Percentiles rank a stretch among this genome's conserved stretches.
These are phyloP conservation scores for Venturiaceae sp. DNA, from an alignment of 2,329 filamentous ascomycete species.

Conservation along the genomic window DNA sequence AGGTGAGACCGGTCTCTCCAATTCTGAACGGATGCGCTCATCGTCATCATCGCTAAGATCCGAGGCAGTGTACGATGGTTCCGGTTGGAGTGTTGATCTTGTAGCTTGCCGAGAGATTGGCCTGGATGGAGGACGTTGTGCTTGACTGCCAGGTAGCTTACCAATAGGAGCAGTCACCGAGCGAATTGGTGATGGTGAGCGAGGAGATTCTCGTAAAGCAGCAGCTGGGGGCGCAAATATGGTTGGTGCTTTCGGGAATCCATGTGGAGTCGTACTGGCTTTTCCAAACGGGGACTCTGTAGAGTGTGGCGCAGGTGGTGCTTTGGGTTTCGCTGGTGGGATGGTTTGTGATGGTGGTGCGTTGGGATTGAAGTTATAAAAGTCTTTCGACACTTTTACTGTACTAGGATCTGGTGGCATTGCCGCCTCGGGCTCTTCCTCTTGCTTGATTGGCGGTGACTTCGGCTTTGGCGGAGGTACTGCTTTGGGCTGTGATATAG, in stretches of 20 bases:
- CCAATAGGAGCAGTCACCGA: slow-evolving; percentile 40
- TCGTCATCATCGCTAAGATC: slow-evolving; percentile 57
- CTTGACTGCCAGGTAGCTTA: slow-evolving; percentile 1
- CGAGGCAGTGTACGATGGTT: not conserved
- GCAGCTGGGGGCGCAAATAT: slow-evolving; percentile 35
- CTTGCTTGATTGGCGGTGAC: not conserved
- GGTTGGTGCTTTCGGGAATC: slow-evolving; percentile 31
- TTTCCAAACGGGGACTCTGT: not conserved
- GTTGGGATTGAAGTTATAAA: slow-evolving; percentile 24
- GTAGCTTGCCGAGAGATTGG: not conserved
- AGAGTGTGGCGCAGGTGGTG: not conserved
- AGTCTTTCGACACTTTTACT: slow-evolving; percentile 3
- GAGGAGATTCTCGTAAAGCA: slow-evolving; percentile 44
- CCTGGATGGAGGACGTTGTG: slow-evolving; percentile 3
- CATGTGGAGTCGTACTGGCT: slow-evolving; percentile 2
- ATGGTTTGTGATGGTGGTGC: slow-evolving; percentile 46
- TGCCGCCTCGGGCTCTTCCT: not conserved
- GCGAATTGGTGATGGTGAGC: slow-evolving; percentile 64
- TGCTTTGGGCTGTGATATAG: not conserved
- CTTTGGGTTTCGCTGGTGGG: slow-evolving; percentile 15
- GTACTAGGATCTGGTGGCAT: slow-evolving; percentile 2
- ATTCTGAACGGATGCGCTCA: slow-evolving; percentile 53
- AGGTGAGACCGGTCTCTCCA: slow-evolving; percentile 52
- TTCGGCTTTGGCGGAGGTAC: slow-evolving; percentile 9
- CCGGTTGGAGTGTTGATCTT: not conserved